phyloP scores from a whole-genome alignment of 2,329 filamentous ascomycete species.

The Rhynchosporium secalis region DNA sequence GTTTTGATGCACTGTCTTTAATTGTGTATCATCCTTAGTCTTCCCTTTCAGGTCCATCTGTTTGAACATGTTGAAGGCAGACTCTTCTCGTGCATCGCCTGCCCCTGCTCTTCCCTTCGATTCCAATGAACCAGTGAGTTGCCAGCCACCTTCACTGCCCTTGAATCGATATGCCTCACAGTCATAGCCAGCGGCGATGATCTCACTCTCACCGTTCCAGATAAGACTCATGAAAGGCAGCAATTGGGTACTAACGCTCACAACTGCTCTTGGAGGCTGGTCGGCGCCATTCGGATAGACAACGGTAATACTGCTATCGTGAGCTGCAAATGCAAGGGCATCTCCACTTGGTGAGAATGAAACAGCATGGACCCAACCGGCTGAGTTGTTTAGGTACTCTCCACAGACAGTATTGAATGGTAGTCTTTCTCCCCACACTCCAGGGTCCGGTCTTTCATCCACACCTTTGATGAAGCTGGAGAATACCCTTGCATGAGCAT shows the following conservation, averaged over 20 bases:
- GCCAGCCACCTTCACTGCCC: slow-evolving; percentile 79
- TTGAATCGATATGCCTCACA: slow-evolving; percentile 88
- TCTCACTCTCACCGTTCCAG: slow-evolving; percentile 89
- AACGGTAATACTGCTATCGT: slow-evolving; percentile 95
- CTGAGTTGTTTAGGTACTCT: slow-evolving; percentile 93
- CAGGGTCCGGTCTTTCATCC: slow-evolving; percentile 80
- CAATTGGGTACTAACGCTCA: slow-evolving; percentile 86
- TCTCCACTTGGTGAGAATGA: slow-evolving; percentile 91
- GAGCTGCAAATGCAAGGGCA: slow-evolving; percentile 89
- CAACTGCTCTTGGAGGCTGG: slow-evolving; percentile 83
- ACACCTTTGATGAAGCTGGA: slow-evolving; percentile 96
- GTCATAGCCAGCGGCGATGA: slow-evolving; percentile 91
- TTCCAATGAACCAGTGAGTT: slow-evolving; percentile 79
- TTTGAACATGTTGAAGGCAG: slow-evolving; percentile 94
- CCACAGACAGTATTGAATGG: slow-evolving; percentile 99
- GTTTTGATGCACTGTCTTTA: slow-evolving; percentile 96
- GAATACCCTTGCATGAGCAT: slow-evolving; percentile 93
- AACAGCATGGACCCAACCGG: slow-evolving; percentile 93
- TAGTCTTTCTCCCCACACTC: slow-evolving; percentile 89
- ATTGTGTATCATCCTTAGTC: slow-evolving; percentile 84
- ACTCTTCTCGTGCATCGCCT: slow-evolving; percentile 74
- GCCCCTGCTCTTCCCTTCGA: slow-evolving; percentile 51
- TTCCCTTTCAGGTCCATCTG: slow-evolving; percentile 99
- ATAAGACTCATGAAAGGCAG: slow-evolving; percentile 90
- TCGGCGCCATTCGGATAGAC: slow-evolving; percentile 93